A percentile compares a stretch with the other conserved stretches of the same genome.
phyloP scores from a whole-genome alignment of 192 early-diverging fungal species.

The Entomortierella lignicola region DNA sequence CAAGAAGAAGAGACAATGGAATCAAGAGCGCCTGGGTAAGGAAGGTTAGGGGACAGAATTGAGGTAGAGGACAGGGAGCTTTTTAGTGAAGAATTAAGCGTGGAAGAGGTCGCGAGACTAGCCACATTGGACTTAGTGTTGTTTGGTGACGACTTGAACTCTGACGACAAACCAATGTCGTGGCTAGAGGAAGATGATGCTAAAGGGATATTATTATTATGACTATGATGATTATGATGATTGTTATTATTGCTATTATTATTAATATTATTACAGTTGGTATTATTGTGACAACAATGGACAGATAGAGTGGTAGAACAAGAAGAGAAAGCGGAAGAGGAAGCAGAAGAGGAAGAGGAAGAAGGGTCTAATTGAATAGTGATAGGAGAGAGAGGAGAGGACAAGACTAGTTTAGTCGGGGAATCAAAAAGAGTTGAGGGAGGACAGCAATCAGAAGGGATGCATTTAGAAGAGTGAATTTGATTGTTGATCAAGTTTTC shows the following conservation, averaged over 20 bases:
- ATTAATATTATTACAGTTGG: background rate
- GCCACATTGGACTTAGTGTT: slow-evolving; percentile 3
- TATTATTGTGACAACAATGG: background rate
- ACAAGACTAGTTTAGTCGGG: too few relatives aligned
- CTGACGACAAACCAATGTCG: background rate
- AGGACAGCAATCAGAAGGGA: background rate
- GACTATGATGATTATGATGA: too few relatives aligned
- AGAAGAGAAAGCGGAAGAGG: slow-evolving; percentile 10
- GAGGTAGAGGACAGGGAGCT: background rate
- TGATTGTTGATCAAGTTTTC: background rate
- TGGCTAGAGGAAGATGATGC: background rate
- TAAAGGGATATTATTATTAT: background rate
- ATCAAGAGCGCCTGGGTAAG: too few relatives aligned
- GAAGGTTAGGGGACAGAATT: too few relatives aligned
- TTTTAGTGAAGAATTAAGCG: background rate
- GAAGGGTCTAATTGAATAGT: too few relatives aligned
- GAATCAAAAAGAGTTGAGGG: too few relatives aligned
- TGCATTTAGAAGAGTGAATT: background rate
- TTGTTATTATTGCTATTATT: background rate
- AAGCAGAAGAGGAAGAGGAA: background rate
- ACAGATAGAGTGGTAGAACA: background rate
- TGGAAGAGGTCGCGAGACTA: background rate
- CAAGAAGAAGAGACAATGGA: background rate
- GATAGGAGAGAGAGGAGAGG: background rate
- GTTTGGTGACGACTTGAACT: background rate